Evolutionary conservation across 257 asterid species (phyloP).

Genomic region (Fraxinus excelsior): DNA sequence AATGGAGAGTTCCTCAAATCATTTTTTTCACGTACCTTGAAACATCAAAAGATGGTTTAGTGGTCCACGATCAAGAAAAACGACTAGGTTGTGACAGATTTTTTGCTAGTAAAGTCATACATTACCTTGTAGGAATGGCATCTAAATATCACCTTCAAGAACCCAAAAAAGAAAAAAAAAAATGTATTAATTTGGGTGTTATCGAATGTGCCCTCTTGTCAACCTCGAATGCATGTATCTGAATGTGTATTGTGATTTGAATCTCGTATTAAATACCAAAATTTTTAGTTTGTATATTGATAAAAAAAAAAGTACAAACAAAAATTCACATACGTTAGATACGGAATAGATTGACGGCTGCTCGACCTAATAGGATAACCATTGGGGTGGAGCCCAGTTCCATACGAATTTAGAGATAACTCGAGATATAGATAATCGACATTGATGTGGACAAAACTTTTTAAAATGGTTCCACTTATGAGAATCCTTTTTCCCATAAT

Average conservation of each 20-base stretch:
- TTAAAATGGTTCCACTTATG: too few relatives aligned
- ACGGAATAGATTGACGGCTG: not conserved
- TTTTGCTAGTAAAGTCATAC: conserved; percentile 1
- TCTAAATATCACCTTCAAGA: conserved; percentile 2
- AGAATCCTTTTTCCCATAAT: too few relatives aligned
- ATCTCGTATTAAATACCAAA: not conserved
- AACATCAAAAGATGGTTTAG: conserved; percentile 26
- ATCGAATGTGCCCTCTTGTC: not conserved
- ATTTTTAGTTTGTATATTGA: too few relatives aligned
- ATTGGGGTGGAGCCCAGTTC: not conserved
- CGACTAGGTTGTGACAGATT: conserved; percentile 21
- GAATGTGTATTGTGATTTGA: too few relatives aligned
- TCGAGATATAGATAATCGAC: conserved; percentile 18
- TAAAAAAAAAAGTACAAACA: too few relatives aligned
- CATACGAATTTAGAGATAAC: conserved; percentile 8
- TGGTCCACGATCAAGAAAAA: conserved; percentile 22
- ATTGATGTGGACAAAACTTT: conserved; percentile 27
- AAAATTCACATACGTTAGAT: too few relatives aligned
- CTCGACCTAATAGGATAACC: too few relatives aligned
- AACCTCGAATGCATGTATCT: not conserved
- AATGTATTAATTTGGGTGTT: not conserved
- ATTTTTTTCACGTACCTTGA: conserved; percentile 6
- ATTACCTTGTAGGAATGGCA: conserved; percentile 29
- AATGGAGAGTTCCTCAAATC: conserved; percentile 13
- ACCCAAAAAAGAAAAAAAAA: not conserved